These are phyloP conservation scores for Phytophthora aleatoria DNA, from an alignment of 352 stramenopile genomes.

Conservation along the genomic window DNA sequence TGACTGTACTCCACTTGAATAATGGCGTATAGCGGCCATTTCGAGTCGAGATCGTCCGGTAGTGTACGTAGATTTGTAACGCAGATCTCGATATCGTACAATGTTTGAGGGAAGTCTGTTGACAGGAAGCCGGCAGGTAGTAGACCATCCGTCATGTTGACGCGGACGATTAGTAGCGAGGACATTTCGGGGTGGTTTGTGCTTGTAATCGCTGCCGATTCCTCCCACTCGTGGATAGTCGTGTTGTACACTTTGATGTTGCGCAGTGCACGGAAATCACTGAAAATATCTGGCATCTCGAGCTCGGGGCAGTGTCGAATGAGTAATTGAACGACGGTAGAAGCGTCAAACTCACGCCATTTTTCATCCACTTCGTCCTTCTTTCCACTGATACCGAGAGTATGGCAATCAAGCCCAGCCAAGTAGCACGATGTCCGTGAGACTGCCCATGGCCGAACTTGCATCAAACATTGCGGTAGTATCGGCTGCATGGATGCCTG, in stretches of 20 bases:
- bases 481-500: conserved; percentile 16
- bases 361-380: conserved; percentile 14
- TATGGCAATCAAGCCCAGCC: conserved; percentile 35
- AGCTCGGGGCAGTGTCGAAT: conserved; percentile 42
- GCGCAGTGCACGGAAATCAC: conserved; percentile 28
- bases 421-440: conserved; percentile 40
- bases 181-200: conserved; percentile 31
- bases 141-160: conserved; percentile 38
- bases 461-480: conserved; percentile 31
- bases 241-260: conserved; percentile 51
- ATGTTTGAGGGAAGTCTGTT: conserved; percentile 30
- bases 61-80: conserved; percentile 42
- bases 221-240: conserved; percentile 34
- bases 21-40: conserved; percentile 32
- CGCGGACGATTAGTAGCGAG: conserved; percentile 36
- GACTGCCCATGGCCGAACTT: conserved; percentile 41
- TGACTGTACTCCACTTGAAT: conserved; percentile 35
- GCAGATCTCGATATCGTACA: conserved; percentile 48
- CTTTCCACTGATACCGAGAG: conserved; percentile 16
- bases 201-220: conserved; percentile 26
- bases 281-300: conserved; percentile 32
- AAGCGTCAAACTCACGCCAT: conserved; percentile 35
- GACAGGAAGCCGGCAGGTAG: conserved; percentile 43
- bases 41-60: conserved; percentile 38
- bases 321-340: conserved; percentile 33